A percentile compares a stretch with the other conserved stretches of the same genome.
These are phyloP conservation scores for Kodamaea fukazawae DNA, from an alignment of 805 yeast genomes.

Conservation along the genomic window DNA sequence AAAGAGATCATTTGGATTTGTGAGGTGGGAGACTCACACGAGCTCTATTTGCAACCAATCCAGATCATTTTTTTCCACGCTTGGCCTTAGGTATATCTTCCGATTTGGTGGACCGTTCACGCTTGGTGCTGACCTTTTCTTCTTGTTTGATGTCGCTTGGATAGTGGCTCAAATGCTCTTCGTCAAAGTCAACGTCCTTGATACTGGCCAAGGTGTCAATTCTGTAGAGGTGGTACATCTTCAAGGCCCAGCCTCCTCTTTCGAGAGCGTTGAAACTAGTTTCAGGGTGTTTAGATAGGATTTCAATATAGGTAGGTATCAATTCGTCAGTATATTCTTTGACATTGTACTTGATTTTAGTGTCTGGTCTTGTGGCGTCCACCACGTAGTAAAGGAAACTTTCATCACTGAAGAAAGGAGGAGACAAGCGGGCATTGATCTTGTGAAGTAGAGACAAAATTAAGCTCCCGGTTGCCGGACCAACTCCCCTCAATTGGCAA, in stretches of 20 bases:
- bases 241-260: conserved; percentile 39
- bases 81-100: conserved; percentile 1
- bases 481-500: conserved; percentile 44
- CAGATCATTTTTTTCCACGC: background rate
- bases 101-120: too few species aligned
- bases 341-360: conserved; percentile 39
- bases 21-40: too few species aligned
- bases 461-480: conserved; percentile 51
- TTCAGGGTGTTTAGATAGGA: conserved; percentile 9
- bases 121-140: background rate
- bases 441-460: conserved; percentile 33
- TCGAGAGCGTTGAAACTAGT: conserved; percentile 21
- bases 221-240: conserved; percentile 25
- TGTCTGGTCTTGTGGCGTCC: conserved; percentile 19
- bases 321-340: conserved; percentile 42
- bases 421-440: conserved; percentile 21
- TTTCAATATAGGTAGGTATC: conserved; percentile 20
- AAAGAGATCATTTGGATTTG: conserved; percentile 32
- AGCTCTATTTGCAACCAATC: too few species aligned
- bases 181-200: conserved; percentile 19
- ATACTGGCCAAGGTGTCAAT: conserved; percentile 24
- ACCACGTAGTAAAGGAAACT: conserved; percentile 37
- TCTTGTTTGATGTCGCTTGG: background rate
- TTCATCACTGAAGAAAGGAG: conserved; percentile 52
- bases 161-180: conserved; percentile 6